phyloP scores from a whole-genome alignment of 1,139 yeast genomes.

The Pichia sp. region DNA sequence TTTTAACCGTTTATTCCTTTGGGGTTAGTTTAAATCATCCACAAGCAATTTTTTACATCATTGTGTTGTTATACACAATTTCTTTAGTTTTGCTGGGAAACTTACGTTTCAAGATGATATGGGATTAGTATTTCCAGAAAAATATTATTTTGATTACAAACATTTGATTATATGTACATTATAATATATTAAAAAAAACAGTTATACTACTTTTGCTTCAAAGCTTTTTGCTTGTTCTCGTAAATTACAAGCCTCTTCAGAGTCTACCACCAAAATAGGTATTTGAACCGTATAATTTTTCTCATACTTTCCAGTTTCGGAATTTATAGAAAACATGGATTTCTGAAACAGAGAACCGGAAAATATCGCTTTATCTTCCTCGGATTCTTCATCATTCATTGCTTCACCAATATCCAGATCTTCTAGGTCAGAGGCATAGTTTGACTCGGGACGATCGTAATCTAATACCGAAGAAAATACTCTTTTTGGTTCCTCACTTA shows the following conservation, averaged over 20 bases:
- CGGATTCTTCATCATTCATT: conserved; percentile 4
- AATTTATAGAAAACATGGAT: not conserved
- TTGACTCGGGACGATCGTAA: not conserved
- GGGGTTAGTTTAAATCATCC: conserved; percentile 10
- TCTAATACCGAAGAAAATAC: conserved; percentile 11
- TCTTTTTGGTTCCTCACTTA: conserved; percentile 1
- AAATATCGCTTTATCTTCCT: not conserved
- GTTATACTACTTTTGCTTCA: not conserved
- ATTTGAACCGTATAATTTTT: too few species aligned
- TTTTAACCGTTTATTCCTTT: conserved; percentile 33
- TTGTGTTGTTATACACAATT: conserved; percentile 3
- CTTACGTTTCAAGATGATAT: conserved; percentile 3
- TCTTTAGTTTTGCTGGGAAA: conserved; percentile 9
- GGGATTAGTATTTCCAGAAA: not conserved
- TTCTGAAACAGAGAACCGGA: conserved; percentile 11
- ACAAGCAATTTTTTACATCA: conserved; percentile 11
- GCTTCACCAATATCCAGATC: conserved; percentile 10
- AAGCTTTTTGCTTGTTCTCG: conserved; percentile 12
- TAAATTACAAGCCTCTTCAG: conserved; percentile 23
- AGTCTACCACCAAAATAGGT: conserved; percentile 24
- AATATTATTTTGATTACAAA: not conserved
- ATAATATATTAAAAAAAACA: too few species aligned
- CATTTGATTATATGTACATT: too few species aligned
- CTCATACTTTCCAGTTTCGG: conserved; percentile 4
- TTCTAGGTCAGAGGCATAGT: not conserved